Evolutionary conservation across 164 flowering plant genomes (phyloP).

Genomic region (Tetrastigma voinierianum): DNA sequence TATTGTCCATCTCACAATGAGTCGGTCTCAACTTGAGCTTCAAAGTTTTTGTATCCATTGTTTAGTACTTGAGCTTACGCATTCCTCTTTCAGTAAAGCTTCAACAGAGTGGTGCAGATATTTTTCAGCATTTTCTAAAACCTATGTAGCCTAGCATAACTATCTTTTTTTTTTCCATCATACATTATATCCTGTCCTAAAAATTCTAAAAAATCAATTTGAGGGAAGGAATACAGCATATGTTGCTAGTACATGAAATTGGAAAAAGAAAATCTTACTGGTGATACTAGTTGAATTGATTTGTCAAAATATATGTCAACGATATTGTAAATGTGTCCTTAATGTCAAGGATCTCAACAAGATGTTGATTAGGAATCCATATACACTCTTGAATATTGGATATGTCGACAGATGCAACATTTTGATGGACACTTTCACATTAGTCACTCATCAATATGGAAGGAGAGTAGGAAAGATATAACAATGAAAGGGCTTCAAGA

Average conservation of each 20-base stretch:
- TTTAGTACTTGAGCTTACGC: background rate
- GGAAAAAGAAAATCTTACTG: too few species aligned
- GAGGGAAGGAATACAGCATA: too few species aligned
- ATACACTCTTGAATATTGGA: too few species aligned
- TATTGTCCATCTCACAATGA: too few species aligned
- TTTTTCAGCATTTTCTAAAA: background rate
- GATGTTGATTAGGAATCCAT: too few species aligned
- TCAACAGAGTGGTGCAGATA: background rate
- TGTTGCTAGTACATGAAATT: too few species aligned
- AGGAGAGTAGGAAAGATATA: background rate
- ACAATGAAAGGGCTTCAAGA: background rate
- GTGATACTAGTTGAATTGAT: too few species aligned
- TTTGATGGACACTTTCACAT: background rate
- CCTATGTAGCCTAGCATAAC: background rate
- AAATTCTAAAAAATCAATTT: background rate
- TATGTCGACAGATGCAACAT: background rate
- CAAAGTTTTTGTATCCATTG: background rate
- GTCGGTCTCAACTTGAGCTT: too few species aligned
- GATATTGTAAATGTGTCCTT: too few species aligned
- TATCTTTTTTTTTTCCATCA: background rate
- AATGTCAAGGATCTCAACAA: too few species aligned
- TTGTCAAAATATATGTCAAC: too few species aligned
- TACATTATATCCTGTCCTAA: background rate
- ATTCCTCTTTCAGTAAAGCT: background rate
- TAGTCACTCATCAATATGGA: background rate